Evolutionary conservation across 495 filamentous ascomycete species (phyloP), one percentile per base, ranked within the genome.

Genomic region (Aspergillus baeticus): DNA sequence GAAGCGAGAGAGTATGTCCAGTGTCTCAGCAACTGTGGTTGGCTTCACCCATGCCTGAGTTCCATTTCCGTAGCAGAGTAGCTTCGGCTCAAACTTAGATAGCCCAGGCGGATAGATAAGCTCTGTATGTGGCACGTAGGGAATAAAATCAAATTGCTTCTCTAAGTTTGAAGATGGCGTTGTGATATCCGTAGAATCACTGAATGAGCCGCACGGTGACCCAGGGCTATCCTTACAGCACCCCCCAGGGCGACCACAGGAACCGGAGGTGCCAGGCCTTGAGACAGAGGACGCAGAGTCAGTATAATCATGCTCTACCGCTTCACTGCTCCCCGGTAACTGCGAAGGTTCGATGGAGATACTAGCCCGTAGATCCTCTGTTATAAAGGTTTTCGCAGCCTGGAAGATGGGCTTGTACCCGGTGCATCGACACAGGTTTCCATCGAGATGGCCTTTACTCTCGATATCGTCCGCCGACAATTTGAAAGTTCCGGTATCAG

Each of bases 371-470:
- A 80, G 47, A 51, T 80, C 76, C 46, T 78, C 72, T 13, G 59
- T 66, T 0, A 79, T 63, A 44, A 84, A 83, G 15, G 77, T 82
- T 66, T 79, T 80, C 79, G 94, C 94, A 15, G 93, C 94, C 66
- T 96, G 90, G 0, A 98, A 79, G 51, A 98, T 97, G 0, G 94
- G 90, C 39, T 91, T 79, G 68, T 98, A 98, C 13, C 94, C 94
- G 0, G 94, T 98, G 66, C 94, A 98, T 57, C 94, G 84, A 65
- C 94, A 98, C 22, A 98, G 78, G 62, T 98, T 98, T 2, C 94
- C 94, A 71, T 98, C 94, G 61, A 94, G 93, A 47, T 61, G 59
- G 11, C 59, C 63, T 6, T 88, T 90, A 70, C 92, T 89, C 69
- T 96, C 90, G 51, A 96, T 77, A 55, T 92, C 88, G 55, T 88